These are phyloP conservation scores for Solanum chiquidenum DNA, from an alignment of 257 asterid genomes.

Conservation along the genomic window DNA sequence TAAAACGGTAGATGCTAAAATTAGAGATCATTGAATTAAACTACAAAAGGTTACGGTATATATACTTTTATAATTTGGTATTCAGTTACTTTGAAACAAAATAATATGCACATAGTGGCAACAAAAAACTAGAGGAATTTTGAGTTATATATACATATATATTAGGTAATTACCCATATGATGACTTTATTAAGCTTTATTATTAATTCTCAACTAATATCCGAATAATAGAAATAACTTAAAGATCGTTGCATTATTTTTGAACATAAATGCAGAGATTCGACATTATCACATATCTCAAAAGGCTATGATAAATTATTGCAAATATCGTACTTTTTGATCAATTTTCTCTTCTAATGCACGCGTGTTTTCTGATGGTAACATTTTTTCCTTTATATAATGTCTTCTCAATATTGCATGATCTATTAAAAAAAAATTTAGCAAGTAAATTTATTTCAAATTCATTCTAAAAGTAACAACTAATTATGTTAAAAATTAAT, in stretches of 20 bases:
- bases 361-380: too few relatives aligned
- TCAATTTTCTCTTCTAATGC: too few relatives aligned
- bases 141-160: not conserved
- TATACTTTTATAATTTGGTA: not conserved
- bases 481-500: not conserved
- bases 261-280: not conserved
- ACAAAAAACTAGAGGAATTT: not conserved
- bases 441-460: not conserved
- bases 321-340: not conserved
- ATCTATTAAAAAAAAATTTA: too few relatives aligned
- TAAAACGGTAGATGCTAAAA: not conserved
- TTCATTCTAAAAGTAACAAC: not conserved
- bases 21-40: too few relatives aligned
- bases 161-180: not conserved
- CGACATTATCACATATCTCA: too few relatives aligned
- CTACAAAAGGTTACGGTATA: not conserved
- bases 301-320: too few relatives aligned
- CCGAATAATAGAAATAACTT: too few relatives aligned
- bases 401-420: too few relatives aligned
- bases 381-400: too few relatives aligned
- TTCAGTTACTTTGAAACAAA: not conserved
- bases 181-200: not conserved
- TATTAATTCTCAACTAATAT: not conserved
- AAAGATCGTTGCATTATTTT: too few relatives aligned
- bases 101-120: not conserved